Evolutionary conservation across 169 alveolate species (phyloP), one percentile per base, ranked within the genome.

Genomic region (Perkinsus marinus): DNA sequence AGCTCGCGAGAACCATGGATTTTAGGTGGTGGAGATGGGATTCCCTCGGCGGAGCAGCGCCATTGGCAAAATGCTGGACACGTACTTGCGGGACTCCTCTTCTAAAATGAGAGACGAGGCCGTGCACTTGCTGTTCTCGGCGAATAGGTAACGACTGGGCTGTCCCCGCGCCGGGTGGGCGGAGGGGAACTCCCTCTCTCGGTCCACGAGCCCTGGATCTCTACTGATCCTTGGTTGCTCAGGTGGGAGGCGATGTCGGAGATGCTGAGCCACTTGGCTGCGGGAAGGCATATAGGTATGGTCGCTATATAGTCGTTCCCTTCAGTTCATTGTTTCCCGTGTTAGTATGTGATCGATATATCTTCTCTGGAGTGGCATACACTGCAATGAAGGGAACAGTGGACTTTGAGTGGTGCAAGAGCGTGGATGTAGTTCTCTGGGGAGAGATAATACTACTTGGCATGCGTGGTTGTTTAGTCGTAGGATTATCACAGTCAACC

Each of bases 321-420:
- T 41, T 57, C 79, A 0, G 79, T 57, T 13, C 79, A 57, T 57
- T 7, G 3, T 26, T 57, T 39, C 90, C 91, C 6, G 90, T 92
- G 90, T 93, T 96, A 26, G 92, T 97, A 0, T 95, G 97, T 92
- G 98, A 97, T 79, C 91, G 98, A 92, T 97, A 97, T 91, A 95
- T 97, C 0, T 97, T 93, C 93, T 95, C 97, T 34, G 98, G 98
- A 39, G 96, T 96, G 30, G 97, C 97, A 39, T 97, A 96, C 92
- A 95, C 98, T 0, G 95, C 97, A 34, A 98, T 97, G 19, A 96
- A 96, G 34, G 95, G 94, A 39, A 91, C 91, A 46, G 34, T 91
- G 5, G 96, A 94, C 41, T 90, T 96, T n/a, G 95, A 95, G 22
- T 97, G 98, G 98, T 96, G 98, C 92, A 93, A 92, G 68, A 89